phyloP scores from a whole-genome alignment of 257 asterid species.

The Przewalskia tangutica region DNA sequence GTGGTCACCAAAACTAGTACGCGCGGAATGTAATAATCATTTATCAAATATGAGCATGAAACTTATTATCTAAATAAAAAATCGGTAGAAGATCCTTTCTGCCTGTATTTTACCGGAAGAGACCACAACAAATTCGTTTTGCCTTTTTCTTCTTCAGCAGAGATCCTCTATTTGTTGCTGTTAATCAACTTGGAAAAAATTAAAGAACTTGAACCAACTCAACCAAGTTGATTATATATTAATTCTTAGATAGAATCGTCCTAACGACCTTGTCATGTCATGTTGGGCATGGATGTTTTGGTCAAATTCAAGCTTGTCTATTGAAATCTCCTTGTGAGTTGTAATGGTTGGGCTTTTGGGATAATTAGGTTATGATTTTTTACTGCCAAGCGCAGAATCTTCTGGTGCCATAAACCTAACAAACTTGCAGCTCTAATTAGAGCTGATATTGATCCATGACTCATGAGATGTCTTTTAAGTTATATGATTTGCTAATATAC shows the following conservation, averaged over 20 bases:
- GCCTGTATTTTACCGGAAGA: neutral
- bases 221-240: neutral
- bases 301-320: neutral
- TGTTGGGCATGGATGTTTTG: neutral
- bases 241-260: neutral
- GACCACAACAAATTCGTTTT: neutral
- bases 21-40: neutral
- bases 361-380: neutral
- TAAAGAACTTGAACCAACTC: neutral
- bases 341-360: neutral
- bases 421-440: neutral
- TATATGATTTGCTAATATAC: neutral
- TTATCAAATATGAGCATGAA: neutral
- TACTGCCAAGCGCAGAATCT: neutral
- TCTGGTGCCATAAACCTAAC: neutral
- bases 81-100: neutral
- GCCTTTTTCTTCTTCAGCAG: neutral
- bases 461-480: neutral
- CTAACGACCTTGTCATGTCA: neutral
- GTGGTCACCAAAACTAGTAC: neutral
- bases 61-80: neutral
- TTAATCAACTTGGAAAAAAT: neutral
- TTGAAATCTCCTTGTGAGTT: neutral
- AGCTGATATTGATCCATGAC: neutral
- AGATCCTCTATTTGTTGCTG: neutral